Conservation (phyloP, 176 grass and related monocot species). For the Rhipidocladum racemiflorum region DNA sequence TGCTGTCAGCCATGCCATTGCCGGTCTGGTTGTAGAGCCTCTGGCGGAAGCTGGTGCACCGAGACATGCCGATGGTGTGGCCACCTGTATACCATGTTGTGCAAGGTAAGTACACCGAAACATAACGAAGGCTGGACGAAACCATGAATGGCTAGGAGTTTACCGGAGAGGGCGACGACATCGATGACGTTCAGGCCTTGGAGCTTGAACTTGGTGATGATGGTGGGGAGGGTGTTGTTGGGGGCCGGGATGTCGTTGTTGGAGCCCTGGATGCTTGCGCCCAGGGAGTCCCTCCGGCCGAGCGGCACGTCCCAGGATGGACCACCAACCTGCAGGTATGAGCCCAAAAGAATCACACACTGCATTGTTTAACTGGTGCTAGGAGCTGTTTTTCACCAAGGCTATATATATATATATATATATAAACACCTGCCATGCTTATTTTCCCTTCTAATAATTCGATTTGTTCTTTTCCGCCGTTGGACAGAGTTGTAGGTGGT, state of each 20-base stretch:
- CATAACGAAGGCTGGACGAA: background rate
- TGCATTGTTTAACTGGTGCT: background rate
- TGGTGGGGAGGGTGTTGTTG: constrained; percentile 86
- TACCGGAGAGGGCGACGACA: constrained; percentile 75
- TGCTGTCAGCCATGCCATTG: constrained; percentile 65
- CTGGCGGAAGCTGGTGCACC: constrained; percentile 86
- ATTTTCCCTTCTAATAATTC: background rate
- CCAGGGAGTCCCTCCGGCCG: constrained; percentile 76
- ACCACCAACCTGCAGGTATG: constrained; percentile 61
- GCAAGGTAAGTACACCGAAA: background rate
- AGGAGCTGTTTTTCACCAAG: background rate
- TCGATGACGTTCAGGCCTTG: constrained; percentile 70
- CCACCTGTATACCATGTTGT: constrained; percentile 42
- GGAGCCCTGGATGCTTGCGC: constrained; percentile 74
- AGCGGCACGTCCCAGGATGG: constrained; percentile 84
- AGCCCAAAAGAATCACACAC: constrained; percentile 7
- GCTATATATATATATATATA: background rate
- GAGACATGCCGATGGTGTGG: constrained; percentile 80
- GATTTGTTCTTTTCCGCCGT: background rate
- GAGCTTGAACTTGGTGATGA: constrained; percentile 86
- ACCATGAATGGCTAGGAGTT: background rate
- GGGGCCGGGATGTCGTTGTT: constrained; percentile 94
- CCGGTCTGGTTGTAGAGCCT: constrained; percentile 86
- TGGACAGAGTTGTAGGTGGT: background rate
- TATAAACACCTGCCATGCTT: background rate